Base-by-base conservation (phyloP, 805 yeast genomes). In the Candida boidinii region DNA sequence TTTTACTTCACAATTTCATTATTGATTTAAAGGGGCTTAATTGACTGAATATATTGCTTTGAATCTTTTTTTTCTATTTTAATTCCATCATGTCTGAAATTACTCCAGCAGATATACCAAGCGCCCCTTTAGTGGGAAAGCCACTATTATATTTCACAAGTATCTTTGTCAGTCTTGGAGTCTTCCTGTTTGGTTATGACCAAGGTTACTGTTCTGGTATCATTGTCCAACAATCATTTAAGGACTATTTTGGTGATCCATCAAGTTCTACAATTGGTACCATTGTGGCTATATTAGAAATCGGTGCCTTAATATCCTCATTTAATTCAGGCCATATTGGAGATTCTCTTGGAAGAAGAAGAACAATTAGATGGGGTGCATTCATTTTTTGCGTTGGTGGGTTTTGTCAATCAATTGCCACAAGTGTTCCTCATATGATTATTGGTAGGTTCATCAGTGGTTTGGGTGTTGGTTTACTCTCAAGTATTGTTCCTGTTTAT, bases 201-300 rank as follows among this genome's bases (percentile, higher is more conserved):
- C 87, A 87, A 57, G 96, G 96, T 37, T 94, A 86, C 30, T 84
- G 88, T 74, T 76, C 87, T 29, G 94, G 95, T 3, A 75, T 88
- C 29, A 62, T 88, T 33, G 81, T 92, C 2, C 86, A 82, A 31
- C 68, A 66, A 7, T 69, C 79, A 35, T 87, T 87, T 56, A 70
- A 70, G 39, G 62, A 61, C 15, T 84, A 79, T 55, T 87, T 84
- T 56, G 51, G 76, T 43, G 49, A 82, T 29, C 96, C 96, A 2
- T 60, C 78, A 4, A 70, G 92, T 12, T 69, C 85, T 1, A 69
- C 73, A 39, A 73, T 86, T 26, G 96, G 96, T 15, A 73, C 90
- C 3, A 80, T 87, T 70, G 92, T 87, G 10, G 87, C 95, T 12
- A 80, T 87, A 35, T 63, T 87, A 34, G 96, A 87, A 56, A 69